These are phyloP conservation scores for Auxenochlorella protothecoides DNA, from an alignment of 139 green algal species.

Conservation along the genomic window DNA sequence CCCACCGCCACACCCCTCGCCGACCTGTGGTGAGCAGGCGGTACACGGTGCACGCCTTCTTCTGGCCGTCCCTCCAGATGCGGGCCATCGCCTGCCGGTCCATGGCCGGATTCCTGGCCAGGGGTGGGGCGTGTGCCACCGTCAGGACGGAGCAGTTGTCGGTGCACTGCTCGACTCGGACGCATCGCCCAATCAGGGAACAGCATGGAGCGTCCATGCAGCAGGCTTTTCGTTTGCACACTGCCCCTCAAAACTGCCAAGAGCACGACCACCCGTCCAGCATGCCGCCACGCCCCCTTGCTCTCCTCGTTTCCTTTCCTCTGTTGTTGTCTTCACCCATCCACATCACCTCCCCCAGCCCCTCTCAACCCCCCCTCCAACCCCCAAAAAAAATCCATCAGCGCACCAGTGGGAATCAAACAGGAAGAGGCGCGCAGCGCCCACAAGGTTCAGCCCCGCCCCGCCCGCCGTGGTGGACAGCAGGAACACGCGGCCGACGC, in stretches of 20 bases:
- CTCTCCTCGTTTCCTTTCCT: no score
- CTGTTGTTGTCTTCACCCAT: background rate
- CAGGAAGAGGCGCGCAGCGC: constrained; percentile 60
- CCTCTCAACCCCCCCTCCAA: no score
- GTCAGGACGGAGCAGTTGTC: no score
- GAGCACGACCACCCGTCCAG: no score
- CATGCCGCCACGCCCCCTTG: no score
- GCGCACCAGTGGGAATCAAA: constrained; percentile 62
- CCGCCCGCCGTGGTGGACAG: constrained; percentile 76
- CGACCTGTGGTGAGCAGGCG: constrained; percentile 58
- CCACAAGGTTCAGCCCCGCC: constrained; percentile 80
- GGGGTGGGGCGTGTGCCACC: constrained; percentile 1
- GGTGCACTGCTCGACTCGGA: constrained; percentile 2
- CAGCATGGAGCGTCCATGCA: constrained; percentile 1
- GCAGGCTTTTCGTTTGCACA: constrained; percentile 1
- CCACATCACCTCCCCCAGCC: background rate
- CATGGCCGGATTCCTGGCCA: constrained; percentile 50
- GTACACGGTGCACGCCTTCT: constrained; percentile 60
- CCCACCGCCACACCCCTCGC: background rate
- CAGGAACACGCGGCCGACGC: constrained; percentile 60
- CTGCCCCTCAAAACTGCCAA: no score
- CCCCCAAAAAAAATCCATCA: constrained; percentile 10
- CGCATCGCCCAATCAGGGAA: background rate
- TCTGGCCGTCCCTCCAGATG: constrained; percentile 79
- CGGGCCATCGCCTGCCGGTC: constrained; percentile 68